These are phyloP conservation scores for Phialophora expanda DNA, from an alignment of 2,329 filamentous ascomycete species.

Conservation along the genomic window DNA sequence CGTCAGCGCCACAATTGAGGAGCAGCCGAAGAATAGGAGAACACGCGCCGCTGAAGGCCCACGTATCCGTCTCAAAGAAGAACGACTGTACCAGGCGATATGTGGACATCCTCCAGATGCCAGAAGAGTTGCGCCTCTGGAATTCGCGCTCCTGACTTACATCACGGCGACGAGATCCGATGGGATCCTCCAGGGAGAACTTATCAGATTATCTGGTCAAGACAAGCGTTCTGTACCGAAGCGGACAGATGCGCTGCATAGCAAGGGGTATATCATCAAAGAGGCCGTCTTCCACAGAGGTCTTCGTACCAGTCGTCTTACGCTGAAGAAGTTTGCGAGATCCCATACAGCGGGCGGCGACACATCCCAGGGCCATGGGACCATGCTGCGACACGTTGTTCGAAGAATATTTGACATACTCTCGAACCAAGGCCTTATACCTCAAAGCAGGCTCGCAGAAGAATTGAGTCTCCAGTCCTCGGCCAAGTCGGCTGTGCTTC, in stretches of 20 bases:
- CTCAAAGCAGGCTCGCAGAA: constrained; percentile 28
- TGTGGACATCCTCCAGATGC: constrained; percentile 65
- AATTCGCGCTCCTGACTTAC: constrained; percentile 63
- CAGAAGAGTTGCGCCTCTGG: constrained; percentile 58
- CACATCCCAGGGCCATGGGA: constrained; percentile 7
- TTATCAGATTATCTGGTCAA: constrained; percentile 62
- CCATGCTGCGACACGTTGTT: constrained; percentile 30
- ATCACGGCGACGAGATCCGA: constrained; percentile 60
- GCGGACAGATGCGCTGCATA: constrained; percentile 61
- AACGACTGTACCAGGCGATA: constrained; percentile 64
- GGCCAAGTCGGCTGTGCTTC: constrained; percentile 42
- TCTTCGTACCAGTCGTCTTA: constrained; percentile 62
- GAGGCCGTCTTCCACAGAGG: constrained; percentile 55
- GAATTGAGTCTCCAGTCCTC: constrained; percentile 22
- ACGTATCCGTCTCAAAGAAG: constrained; percentile 58
- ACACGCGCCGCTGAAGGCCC: constrained; percentile 19
- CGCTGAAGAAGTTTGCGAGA: constrained; percentile 56
- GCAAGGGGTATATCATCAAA: constrained; percentile 68
- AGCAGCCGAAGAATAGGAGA: neutral
- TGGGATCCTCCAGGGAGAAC: constrained; percentile 64
- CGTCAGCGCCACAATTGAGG: neutral
- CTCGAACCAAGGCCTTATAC: constrained; percentile 20
- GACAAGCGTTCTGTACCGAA: constrained; percentile 69
- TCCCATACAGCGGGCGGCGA: constrained; percentile 16
- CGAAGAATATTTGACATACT: constrained; percentile 33